Conservation (phyloP, 371 early-diverging fungal genomes). For the Saksenaea oblongispora region DNA sequence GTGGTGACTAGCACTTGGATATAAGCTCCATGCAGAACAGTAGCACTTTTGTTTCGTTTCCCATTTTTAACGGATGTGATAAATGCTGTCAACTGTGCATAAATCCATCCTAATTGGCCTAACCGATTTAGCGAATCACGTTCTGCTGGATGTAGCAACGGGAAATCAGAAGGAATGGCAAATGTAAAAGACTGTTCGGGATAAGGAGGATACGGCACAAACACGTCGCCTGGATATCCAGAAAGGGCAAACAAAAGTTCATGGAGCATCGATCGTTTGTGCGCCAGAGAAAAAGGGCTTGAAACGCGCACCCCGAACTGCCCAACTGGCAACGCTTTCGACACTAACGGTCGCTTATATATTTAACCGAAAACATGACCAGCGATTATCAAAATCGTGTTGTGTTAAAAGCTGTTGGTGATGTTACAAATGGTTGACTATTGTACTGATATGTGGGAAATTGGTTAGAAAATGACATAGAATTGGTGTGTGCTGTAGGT, state of each 20-base stretch:
- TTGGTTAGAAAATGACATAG: not conserved
- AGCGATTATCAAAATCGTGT: not conserved
- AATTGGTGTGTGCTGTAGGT: not conserved
- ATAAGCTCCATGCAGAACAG: slow-evolving; percentile 31
- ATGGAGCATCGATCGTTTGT: slow-evolving; percentile 65
- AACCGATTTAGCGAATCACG: slow-evolving; percentile 65
- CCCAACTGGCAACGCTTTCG: not conserved
- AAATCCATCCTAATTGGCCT: slow-evolving; percentile 66
- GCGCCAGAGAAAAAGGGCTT: not conserved
- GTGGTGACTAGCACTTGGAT: slow-evolving; percentile 55
- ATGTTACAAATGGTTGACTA: not conserved
- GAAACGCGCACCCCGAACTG: not conserved
- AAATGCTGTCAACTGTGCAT: slow-evolving; percentile 46
- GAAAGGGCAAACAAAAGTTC: slow-evolving; percentile 73
- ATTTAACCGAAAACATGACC: slow-evolving; percentile 3
- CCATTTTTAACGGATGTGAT: slow-evolving; percentile 21
- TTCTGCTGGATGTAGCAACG: slow-evolving; percentile 70
- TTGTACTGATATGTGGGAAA: not conserved
- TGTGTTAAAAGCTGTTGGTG: not conserved
- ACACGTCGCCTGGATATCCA: slow-evolving; percentile 71
- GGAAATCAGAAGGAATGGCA: slow-evolving; percentile 60
- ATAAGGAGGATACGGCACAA: slow-evolving; percentile 56
- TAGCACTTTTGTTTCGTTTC: slow-evolving; percentile 3
- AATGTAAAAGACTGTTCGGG: slow-evolving; percentile 51
- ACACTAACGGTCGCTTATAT: not conserved